phyloP scores from a whole-genome alignment of 2,329 filamentous ascomycete genomes.

The Microdochium paspali region DNA sequence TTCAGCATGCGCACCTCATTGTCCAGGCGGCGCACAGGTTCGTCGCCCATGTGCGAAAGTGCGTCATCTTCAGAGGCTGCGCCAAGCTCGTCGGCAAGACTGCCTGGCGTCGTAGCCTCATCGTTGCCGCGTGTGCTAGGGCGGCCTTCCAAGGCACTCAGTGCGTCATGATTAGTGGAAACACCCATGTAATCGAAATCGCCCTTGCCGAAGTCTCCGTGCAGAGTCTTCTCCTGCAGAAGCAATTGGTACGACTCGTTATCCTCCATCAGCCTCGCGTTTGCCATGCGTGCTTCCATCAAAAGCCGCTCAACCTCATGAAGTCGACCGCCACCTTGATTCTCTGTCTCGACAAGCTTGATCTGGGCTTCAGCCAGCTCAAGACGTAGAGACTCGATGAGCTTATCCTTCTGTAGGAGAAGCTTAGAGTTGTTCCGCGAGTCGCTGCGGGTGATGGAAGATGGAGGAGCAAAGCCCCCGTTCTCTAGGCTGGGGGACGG shows the following conservation, averaged over 20 bases:
- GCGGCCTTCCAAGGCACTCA: conserved; percentile 54
- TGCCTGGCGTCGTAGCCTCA: conserved; percentile 31
- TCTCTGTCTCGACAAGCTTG: conserved; percentile 89
- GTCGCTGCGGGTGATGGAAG: conserved; percentile 76
- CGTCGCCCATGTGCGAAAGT: conserved; percentile 17
- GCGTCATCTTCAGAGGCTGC: conserved; percentile 55
- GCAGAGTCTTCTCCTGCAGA: conserved; percentile 88
- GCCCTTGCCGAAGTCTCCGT: conserved; percentile 79
- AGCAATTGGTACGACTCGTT: conserved; percentile 97
- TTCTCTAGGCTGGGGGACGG: conserved; percentile 62
- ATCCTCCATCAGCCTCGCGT: conserved; percentile 93
- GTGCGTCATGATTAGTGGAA: conserved; percentile 52
- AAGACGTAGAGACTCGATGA: conserved; percentile 85
- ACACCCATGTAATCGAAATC: conserved; percentile 64
- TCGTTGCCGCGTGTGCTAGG: conserved; percentile 16
- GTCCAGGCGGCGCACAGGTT: conserved; percentile 61
- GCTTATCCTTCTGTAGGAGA: conserved; percentile 88
- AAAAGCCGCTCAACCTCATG: conserved; percentile 86
- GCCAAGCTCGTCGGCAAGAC: conserved; percentile 75
- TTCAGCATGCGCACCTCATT: conserved; percentile 69
- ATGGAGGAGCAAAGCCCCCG: conserved; percentile 77
- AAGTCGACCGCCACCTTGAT: conserved; percentile 77
- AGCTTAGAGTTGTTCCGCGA: conserved; percentile 85
- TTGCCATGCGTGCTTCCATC: conserved; percentile 89
- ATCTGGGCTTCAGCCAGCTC: conserved; percentile 94